phyloP scores from a whole-genome alignment of 805 yeast species.

The Candida gorgasii region DNA sequence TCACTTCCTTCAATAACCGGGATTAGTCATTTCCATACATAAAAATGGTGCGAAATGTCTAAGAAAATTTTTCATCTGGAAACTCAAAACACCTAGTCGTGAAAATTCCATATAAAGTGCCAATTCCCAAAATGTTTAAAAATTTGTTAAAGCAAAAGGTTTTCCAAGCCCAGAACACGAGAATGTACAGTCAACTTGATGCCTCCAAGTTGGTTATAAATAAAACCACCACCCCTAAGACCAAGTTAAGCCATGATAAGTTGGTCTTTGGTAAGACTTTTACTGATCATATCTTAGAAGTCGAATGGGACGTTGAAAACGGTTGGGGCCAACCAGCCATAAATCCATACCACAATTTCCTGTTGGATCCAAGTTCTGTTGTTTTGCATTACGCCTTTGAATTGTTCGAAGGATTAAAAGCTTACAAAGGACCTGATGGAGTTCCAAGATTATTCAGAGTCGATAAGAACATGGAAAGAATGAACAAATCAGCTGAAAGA shows the following conservation, averaged over 20 bases:
- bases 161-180: not conserved
- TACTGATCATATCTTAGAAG: slow-evolving; percentile 86
- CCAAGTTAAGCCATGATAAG: slow-evolving; percentile 37
- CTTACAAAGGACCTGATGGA: slow-evolving; percentile 67
- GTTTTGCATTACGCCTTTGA: slow-evolving; percentile 96
- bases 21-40: not conserved
- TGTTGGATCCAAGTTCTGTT: slow-evolving; percentile 82
- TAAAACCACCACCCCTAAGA: slow-evolving; percentile 38
- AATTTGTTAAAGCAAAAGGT: not conserved
- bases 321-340: slow-evolving; percentile 95
- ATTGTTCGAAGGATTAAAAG: slow-evolving; percentile 94
- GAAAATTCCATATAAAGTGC: not conserved
- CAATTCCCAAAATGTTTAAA: slow-evolving; percentile 7
- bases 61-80: slow-evolving; percentile 8
- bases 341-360: slow-evolving; percentile 75
- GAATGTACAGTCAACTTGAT: slow-evolving; percentile 23
- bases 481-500: slow-evolving; percentile 86
- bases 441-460: slow-evolving; percentile 84
- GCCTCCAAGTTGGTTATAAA: slow-evolving; percentile 37
- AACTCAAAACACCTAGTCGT: not conserved
- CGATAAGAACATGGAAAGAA: slow-evolving; percentile 86
- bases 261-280: slow-evolving; percentile 52
- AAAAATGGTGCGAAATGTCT: slow-evolving; percentile 1
- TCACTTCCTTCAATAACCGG: slow-evolving; percentile 6
- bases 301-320: slow-evolving; percentile 71